Evolutionary conservation across 306 rosid genomes (phyloP).

Genomic region (Mimosa bimucronata): DNA sequence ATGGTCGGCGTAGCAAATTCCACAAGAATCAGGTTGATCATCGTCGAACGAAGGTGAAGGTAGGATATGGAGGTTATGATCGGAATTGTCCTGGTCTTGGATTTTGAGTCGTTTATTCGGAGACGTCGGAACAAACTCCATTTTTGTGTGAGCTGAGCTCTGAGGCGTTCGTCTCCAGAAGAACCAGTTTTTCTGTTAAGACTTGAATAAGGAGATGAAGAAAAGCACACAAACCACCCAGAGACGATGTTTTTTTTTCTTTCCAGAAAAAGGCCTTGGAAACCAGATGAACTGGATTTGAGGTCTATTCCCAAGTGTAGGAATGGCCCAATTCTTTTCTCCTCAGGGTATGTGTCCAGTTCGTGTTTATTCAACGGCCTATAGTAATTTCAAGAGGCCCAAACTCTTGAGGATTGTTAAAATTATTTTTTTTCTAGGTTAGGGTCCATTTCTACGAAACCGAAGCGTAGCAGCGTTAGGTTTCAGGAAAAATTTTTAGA

Average conservation of each 20-base stretch:
- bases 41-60: background rate
- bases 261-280: too few species aligned
- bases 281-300: too few species aligned
- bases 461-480: too few species aligned
- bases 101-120: slow-evolving; percentile 54
- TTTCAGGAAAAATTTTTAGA: too few species aligned
- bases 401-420: too few species aligned
- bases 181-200: background rate
- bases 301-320: too few species aligned
- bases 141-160: background rate
- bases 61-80: background rate
- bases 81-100: slow-evolving; percentile 15
- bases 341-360: too few species aligned
- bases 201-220: background rate
- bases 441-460: too few species aligned
- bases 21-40: slow-evolving; percentile 43
- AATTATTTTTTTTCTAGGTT: too few species aligned
- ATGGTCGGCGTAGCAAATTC: slow-evolving; percentile 63
- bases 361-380: too few species aligned
- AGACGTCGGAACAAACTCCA: slow-evolving; percentile 4
- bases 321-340: too few species aligned
- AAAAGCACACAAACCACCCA: background rate
- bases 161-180: background rate
- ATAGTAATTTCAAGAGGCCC: too few species aligned
- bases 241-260: background rate